phyloP scores from a whole-genome alignment of 345 rosid genomes.

The Brassica rapa region DNA sequence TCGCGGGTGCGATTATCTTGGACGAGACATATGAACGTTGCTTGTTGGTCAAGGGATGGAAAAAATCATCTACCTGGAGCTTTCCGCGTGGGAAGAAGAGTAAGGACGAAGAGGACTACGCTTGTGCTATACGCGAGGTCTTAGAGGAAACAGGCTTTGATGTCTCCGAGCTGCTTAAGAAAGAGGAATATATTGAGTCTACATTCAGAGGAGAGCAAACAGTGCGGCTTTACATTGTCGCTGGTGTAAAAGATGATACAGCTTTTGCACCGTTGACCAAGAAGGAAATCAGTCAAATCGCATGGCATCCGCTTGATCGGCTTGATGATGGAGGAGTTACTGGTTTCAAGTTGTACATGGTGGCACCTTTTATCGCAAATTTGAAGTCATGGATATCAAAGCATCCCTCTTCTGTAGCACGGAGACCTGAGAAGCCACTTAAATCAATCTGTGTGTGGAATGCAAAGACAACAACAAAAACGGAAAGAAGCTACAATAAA shows the following conservation, averaged over 20 bases:
- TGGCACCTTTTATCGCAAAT: neutral
- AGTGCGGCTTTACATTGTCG: neutral
- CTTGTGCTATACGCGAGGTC: neutral
- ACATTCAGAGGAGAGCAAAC: neutral
- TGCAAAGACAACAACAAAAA: neutral
- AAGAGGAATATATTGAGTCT: neutral
- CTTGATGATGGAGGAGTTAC: neutral
- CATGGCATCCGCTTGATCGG: neutral
- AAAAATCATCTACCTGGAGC: neutral
- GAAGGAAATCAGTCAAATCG: neutral
- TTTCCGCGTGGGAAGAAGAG: conserved; percentile 1
- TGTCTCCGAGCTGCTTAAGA: neutral
- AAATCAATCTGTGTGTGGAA: neutral
- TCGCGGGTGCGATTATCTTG: neutral
- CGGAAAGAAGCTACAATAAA: neutral
- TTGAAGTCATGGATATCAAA: conserved; percentile 2
- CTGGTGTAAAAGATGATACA: neutral
- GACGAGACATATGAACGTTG: neutral
- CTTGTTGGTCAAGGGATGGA: neutral
- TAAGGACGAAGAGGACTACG: neutral
- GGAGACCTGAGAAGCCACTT: neutral
- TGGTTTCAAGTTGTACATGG: neutral
- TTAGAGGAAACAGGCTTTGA: neutral
- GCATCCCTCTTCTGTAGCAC: neutral
- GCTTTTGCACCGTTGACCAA: neutral